Evolutionary conservation across 805 yeast genomes (phyloP).

Genomic region (Saccharomyces mikatae): DNA sequence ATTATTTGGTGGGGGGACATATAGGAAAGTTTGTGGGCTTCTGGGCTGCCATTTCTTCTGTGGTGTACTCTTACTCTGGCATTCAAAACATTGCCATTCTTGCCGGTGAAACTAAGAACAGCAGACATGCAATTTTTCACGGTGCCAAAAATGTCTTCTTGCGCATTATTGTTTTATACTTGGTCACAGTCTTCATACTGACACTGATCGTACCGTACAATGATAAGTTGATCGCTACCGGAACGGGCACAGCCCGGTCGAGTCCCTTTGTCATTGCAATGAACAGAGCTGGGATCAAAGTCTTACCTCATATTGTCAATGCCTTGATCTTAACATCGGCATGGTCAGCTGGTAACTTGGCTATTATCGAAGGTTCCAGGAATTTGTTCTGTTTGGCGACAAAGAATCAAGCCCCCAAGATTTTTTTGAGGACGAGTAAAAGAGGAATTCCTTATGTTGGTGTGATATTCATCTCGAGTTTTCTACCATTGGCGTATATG

Average conservation of each 20-base stretch:
- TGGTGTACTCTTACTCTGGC: constrained; percentile 44
- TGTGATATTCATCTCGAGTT: constrained; percentile 4
- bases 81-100: constrained; percentile 43
- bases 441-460: constrained; percentile 44
- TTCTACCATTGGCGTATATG: neutral
- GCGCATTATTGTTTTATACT: constrained; percentile 47
- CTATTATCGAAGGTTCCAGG: constrained; percentile 44
- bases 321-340: constrained; percentile 44
- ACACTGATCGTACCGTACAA: constrained; percentile 45
- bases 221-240: constrained; percentile 31
- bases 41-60: constrained; percentile 46
- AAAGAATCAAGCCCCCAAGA: constrained; percentile 42
- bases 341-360: constrained; percentile 32
- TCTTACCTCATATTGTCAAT: constrained; percentile 40
- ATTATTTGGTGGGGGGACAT: constrained; percentile 28
- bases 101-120: constrained; percentile 41
- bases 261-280: constrained; percentile 46
- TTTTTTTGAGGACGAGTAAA: constrained; percentile 38
- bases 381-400: constrained; percentile 36
- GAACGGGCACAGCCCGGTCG: constrained; percentile 34
- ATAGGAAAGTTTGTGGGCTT: constrained; percentile 45
- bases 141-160: constrained; percentile 47
- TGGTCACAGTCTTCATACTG: constrained; percentile 43
- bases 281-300: constrained; percentile 41
- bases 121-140: constrained; percentile 43